A percentile compares a stretch with the other conserved stretches of the same genome.
These are phyloP conservation scores for Ilyonectria sp. DNA, from an alignment of 2,329 filamentous ascomycete species.

Conservation along the genomic window DNA sequence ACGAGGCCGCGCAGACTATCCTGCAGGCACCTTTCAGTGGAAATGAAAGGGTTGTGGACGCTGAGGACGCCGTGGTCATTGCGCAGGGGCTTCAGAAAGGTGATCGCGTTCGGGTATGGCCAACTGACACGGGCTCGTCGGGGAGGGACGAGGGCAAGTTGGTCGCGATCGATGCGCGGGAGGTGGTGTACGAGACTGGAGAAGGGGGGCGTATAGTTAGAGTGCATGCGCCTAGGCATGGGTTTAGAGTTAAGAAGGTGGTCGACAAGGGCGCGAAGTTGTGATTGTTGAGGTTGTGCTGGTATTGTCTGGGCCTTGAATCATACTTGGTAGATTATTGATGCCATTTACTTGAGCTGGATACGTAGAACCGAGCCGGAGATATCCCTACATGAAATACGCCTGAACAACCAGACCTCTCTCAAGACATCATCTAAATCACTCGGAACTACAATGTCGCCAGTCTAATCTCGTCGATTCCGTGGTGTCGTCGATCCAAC, in stretches of 20 bases:
- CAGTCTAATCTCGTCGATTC: neutral
- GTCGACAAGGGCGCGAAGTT: conserved; percentile 21
- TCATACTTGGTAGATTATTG: neutral
- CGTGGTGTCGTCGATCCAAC: neutral
- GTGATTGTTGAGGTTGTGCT: conserved; percentile 3
- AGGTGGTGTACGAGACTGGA: conserved; percentile 71
- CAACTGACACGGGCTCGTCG: conserved; percentile 73
- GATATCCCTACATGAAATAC: neutral
- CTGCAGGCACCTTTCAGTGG: conserved; percentile 63
- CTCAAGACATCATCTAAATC: neutral
- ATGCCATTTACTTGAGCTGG: neutral
- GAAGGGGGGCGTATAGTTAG: conserved; percentile 61
- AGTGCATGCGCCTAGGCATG: conserved; percentile 74
- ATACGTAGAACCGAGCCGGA: no score
- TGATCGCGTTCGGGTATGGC: conserved; percentile 70
- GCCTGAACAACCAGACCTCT: neutral
- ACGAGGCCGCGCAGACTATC: conserved; percentile 67
- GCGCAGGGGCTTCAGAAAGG: conserved; percentile 67
- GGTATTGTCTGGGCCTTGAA: neutral
- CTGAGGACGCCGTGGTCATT: conserved; percentile 61
- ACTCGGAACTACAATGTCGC: neutral
- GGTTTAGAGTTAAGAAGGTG: conserved; percentile 64
- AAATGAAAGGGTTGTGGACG: conserved; percentile 60
- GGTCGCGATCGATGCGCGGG: conserved; percentile 64
- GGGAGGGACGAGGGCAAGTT: conserved; percentile 72